Base-by-base conservation (phyloP, 1,284 basidiomycete species). In the Megacollybia platyphylla region DNA sequence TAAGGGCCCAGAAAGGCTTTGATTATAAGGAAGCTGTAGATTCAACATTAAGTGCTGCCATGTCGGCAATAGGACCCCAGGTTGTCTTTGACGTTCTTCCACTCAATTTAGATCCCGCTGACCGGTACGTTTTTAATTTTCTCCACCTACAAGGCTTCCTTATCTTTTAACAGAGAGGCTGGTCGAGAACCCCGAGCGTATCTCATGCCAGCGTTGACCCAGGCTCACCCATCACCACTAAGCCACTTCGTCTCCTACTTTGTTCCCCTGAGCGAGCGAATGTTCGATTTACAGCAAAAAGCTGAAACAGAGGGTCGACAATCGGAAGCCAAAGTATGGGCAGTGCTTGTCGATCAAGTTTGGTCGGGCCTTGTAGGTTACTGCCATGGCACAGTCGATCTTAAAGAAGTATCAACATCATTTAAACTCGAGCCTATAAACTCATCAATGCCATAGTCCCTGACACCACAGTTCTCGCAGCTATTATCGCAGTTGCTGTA, bases 261-360 rank as follows among this genome's bases (percentile, higher is more conserved):
- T 51, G 86, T 98, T 6, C 92, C 96, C 10, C 65, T 98, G 30
- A 96, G 90, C 32, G 93, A 97, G 60, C 74, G 81, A 32, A 82
- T 98, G 72, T 98, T 97, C 56, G 78, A 89, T 52, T 65, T 89
- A 40, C 84, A 93, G 59, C 74, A 79, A 60, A 76, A 71, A 4
- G 84, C 87, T 0, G 83, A 87, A 48, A 63, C 69, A 3, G 80
- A 78, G 39, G 78, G 74, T 9, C 76, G 81, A 38, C 70, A 69
- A 39, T 77, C 88, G 5, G 92, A 97, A 61, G 87, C 85, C 13
- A 97, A 97, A 62, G 80, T 97, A 38, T 97, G 89, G 85, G 86
- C 79, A 52, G 90, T 94, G 7, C 71, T 97, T 28, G 81, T 96
- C 31, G 79, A 85, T 27, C 94, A 98, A 61, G 79, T 96, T 39